Percentiles rank a stretch among this genome's conserved stretches.
Conservation (phyloP, 1,284 basidiomycete genomes). For the Cryptococcus sp. region DNA sequence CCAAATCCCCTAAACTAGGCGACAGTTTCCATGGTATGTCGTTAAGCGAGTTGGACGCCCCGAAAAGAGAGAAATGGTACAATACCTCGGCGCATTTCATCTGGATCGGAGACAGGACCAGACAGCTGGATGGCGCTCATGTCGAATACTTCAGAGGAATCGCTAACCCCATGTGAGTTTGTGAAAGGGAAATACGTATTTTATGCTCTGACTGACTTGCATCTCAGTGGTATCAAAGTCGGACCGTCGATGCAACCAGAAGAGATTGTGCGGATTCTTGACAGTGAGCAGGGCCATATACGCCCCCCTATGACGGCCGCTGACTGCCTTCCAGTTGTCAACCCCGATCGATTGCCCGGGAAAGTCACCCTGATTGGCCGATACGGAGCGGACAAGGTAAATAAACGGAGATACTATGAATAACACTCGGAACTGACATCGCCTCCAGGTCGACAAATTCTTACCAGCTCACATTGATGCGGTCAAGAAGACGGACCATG, state of each 20-base stretch:
- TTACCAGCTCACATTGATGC: constrained; percentile 81
- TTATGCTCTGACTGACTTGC: no score
- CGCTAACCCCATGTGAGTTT: constrained; percentile 75
- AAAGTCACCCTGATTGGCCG: constrained; percentile 88
- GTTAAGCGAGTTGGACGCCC: constrained; percentile 4
- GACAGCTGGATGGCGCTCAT: constrained; percentile 89
- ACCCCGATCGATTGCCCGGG: constrained; percentile 78
- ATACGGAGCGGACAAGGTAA: constrained; percentile 81
- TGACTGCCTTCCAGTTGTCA: constrained; percentile 64
- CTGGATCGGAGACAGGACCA: constrained; percentile 97
- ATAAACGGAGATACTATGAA: no score
- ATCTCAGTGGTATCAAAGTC: constrained; percentile 76
- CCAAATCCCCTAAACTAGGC: constrained; percentile 13
- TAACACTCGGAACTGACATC: constrained; percentile 32
- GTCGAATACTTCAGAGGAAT: constrained; percentile 95
- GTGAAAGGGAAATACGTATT: no score
- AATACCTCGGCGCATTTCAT: constrained; percentile 80
- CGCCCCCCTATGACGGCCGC: not conserved
- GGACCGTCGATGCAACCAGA: constrained; percentile 80
- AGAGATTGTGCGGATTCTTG: constrained; percentile 77
- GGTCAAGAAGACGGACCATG: constrained; percentile 77
- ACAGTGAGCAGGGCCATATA: constrained; percentile 60
- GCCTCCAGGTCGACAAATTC: constrained; percentile 66
- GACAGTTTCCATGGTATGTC: constrained; percentile 12
- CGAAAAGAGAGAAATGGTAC: constrained; percentile 35